Base-by-base conservation (phyloP, 345 rosid species). In the Erucastrum elatum region DNA sequence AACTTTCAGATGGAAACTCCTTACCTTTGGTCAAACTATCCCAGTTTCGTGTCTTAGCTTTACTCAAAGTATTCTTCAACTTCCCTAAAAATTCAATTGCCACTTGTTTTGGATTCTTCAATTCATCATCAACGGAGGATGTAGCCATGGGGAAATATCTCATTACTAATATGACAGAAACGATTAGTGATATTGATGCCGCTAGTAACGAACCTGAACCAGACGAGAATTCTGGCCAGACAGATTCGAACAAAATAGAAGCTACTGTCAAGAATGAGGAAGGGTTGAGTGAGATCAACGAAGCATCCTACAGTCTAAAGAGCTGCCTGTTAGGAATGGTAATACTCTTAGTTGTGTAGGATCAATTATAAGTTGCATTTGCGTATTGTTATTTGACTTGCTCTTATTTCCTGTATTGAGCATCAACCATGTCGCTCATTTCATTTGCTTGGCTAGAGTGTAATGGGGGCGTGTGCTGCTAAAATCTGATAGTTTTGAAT, bases 271-370 rank as follows among this genome's bases (percentile, higher is more conserved):
- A 74, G 77, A 82, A 82, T 64, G 67, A 29, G 30, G 85, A 70
- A 80, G 80, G 81, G 35, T 66, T 77, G 37, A 67, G 64, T 68
- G 81, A 51, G 74, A 68, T 82, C 65, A 82, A 66, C 71, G 81
- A 80, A 82, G 77, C 81, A 69, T 82, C 84, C 62, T 31, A 79
- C 76, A 75, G 26, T 67, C 78, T 84, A 2, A 74, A 68, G 67
- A 87, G 78, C 79, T 90, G 91, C 86, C 80, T 95, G 86, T 83
- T 95, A 83, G 91, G 82, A 77, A 79, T 85, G 99, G 99, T 93
- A 89, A 88, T 86, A 44, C 72, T 70, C 66, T 68, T 4, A 53
- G 7, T 39, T 44, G 55, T 72, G 31, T 72, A 72, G 68, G 61
- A 72, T 72, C 69, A 41, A 10, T 25, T 73, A 33, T 66, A 31